phyloP scores from a whole-genome alignment of 2,329 filamentous ascomycete species.

The Exophiala spinifera region DNA sequence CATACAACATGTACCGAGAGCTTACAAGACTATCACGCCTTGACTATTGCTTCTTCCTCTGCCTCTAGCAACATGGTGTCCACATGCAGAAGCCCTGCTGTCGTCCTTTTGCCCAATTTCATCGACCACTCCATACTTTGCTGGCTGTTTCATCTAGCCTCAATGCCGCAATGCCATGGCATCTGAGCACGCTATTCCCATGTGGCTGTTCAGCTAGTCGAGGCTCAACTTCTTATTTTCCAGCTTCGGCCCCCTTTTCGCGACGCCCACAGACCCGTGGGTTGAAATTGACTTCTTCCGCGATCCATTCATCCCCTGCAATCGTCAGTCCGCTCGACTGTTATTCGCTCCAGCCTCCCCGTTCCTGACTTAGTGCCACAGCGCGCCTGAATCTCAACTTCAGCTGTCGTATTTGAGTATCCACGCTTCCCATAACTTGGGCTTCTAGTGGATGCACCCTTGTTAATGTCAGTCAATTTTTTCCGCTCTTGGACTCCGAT shows the following conservation, averaged over 20 bases:
- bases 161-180: background rate
- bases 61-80: too few relatives aligned
- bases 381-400: background rate
- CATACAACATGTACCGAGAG: too few relatives aligned
- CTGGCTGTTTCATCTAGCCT: background rate
- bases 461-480: background rate
- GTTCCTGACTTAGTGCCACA: background rate
- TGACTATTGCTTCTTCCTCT: too few relatives aligned
- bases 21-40: too few relatives aligned
- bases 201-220: background rate
- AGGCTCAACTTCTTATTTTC: background rate
- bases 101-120: too few relatives aligned
- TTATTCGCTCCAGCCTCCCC: background rate
- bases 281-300: background rate
- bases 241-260: background rate
- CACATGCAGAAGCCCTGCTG: too few relatives aligned
- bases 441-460: background rate
- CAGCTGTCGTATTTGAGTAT: background rate
- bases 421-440: background rate
- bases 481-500: background rate
- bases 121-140: too few relatives aligned
- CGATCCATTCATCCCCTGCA: background rate
- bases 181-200: background rate
- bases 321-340: background rate
- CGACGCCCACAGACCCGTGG: too few relatives aligned